Percentiles rank a stretch among this genome's conserved stretches.
phyloP scores from a whole-genome alignment of 2,329 filamentous ascomycete species.

The Calonectria hongkongensis region DNA sequence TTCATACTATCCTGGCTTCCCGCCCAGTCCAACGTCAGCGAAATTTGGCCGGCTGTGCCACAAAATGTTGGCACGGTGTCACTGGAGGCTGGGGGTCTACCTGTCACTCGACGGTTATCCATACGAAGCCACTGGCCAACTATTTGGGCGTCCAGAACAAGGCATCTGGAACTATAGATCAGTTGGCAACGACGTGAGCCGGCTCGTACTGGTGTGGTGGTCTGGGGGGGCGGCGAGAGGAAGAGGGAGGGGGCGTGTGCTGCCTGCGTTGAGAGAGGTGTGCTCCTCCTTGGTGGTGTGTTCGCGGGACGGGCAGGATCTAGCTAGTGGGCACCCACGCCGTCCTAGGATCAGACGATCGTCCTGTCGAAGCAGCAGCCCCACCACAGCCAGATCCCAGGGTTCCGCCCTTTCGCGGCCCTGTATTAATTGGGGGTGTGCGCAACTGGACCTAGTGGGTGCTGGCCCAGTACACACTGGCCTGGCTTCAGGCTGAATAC shows the following conservation, averaged over 20 bases:
- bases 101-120: constrained; percentile 21
- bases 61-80: not conserved
- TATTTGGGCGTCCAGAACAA: constrained; percentile 34
- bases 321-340: constrained; percentile 50
- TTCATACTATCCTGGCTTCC: constrained; percentile 33
- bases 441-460: constrained; percentile 35
- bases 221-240: not conserved
- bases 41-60: constrained; percentile 21
- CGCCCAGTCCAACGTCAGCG: constrained; percentile 32
- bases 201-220: constrained; percentile 32
- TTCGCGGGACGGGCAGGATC: constrained; percentile 57
- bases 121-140: constrained; percentile 27
- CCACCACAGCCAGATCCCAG: constrained; percentile 56
- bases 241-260: constrained; percentile 42
- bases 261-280: constrained; percentile 36
- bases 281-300: constrained; percentile 48
- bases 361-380: constrained; percentile 51
- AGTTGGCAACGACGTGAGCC: constrained; percentile 32
- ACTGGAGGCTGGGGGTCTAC: not conserved
- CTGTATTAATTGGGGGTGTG: constrained; percentile 29
- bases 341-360: constrained; percentile 56
- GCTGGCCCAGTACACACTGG: constrained; percentile 31
- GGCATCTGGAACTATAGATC: constrained; percentile 33
- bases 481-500: constrained; percentile 45
- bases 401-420: constrained; percentile 53